Evolutionary conservation across 2,329 filamentous ascomycete species (phyloP).

Genomic region (Hirsutella minnesotensis): DNA sequence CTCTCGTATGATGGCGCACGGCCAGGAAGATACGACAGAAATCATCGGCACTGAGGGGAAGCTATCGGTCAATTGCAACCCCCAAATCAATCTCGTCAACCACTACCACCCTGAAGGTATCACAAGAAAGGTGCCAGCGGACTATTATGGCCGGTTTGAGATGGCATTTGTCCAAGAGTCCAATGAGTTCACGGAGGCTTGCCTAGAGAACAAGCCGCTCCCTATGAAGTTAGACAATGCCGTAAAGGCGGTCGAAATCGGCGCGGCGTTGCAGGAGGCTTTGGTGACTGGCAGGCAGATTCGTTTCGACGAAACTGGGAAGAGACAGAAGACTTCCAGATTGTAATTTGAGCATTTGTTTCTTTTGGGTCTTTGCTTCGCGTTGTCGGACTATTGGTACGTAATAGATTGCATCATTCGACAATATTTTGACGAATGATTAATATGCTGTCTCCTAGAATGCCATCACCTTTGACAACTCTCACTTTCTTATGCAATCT

Average conservation of each 20-base stretch:
- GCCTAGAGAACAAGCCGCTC: slow-evolving; percentile 41
- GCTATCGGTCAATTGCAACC: slow-evolving; percentile 46
- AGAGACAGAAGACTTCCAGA: too few relatives aligned
- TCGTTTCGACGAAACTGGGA: slow-evolving; percentile 34
- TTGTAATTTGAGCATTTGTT: too few relatives aligned
- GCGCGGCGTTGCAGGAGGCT: slow-evolving; percentile 44
- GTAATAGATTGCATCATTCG: too few relatives aligned
- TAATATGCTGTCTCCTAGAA: too few relatives aligned
- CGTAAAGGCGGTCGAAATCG: slow-evolving; percentile 48
- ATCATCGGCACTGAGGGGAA: slow-evolving; percentile 57
- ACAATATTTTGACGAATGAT: too few relatives aligned
- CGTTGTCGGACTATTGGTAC: too few relatives aligned
- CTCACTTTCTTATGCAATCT: too few relatives aligned
- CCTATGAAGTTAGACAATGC: slow-evolving; percentile 45
- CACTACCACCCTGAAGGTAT: slow-evolving; percentile 35
- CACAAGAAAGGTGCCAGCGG: slow-evolving; percentile 42
- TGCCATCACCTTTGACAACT: too few relatives aligned
- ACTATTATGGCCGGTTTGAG: slow-evolving; percentile 52
- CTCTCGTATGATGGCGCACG: slow-evolving; percentile 54
- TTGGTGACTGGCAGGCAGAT: slow-evolving; percentile 43
- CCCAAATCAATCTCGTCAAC: slow-evolving; percentile 40
- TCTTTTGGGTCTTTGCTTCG: too few relatives aligned
- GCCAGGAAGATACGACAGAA: slow-evolving; percentile 56
- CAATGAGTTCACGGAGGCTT: slow-evolving; percentile 48
- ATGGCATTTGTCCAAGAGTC: slow-evolving; percentile 50